Conservation (phyloP, 768 basidiomycete species). For the Boletellus sp. region DNA sequence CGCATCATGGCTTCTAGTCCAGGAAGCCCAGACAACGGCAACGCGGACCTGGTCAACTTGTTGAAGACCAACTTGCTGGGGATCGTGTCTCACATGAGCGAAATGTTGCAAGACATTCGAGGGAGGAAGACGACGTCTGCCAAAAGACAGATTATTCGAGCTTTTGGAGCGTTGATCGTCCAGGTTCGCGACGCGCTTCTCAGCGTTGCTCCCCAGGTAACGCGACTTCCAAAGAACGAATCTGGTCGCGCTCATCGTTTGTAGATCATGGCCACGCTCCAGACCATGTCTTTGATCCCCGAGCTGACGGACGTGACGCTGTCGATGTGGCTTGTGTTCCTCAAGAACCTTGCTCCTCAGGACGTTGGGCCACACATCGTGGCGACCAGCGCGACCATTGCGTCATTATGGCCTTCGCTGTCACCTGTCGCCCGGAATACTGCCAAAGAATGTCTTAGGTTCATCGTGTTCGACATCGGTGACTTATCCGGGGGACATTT, state of each 20-base stretch:
- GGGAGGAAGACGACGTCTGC: conserved; percentile 65
- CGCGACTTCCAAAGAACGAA: conserved; percentile 11
- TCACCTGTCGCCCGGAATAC: conserved; percentile 45
- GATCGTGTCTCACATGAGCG: conserved; percentile 79
- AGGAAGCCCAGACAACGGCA: conserved; percentile 25
- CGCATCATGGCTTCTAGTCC: conserved; percentile 26
- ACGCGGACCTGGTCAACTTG: conserved; percentile 50
- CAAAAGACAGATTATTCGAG: conserved; percentile 77
- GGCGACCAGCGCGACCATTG: conserved; percentile 80
- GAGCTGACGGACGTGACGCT: conserved; percentile 79
- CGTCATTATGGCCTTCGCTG: conserved; percentile 72
- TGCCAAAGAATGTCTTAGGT: conserved; percentile 59
- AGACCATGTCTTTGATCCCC: conserved; percentile 75
- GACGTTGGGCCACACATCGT: conserved; percentile 86
- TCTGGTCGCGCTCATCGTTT: conserved; percentile 9
- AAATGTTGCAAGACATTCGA: conserved; percentile 78
- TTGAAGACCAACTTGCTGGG: conserved; percentile 79
- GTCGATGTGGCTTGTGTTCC: conserved; percentile 74
- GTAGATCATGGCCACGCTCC: conserved; percentile 94
- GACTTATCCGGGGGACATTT: conserved; percentile 52
- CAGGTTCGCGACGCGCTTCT: conserved; percentile 69
- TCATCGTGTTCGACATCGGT: conserved; percentile 65
- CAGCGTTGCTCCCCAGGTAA: conserved; percentile 83
- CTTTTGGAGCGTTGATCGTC: conserved; percentile 68
- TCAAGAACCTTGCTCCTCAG: conserved; percentile 56